Conservation (phyloP, 805 yeast species). For the Suhomyces canberraensis region DNA sequence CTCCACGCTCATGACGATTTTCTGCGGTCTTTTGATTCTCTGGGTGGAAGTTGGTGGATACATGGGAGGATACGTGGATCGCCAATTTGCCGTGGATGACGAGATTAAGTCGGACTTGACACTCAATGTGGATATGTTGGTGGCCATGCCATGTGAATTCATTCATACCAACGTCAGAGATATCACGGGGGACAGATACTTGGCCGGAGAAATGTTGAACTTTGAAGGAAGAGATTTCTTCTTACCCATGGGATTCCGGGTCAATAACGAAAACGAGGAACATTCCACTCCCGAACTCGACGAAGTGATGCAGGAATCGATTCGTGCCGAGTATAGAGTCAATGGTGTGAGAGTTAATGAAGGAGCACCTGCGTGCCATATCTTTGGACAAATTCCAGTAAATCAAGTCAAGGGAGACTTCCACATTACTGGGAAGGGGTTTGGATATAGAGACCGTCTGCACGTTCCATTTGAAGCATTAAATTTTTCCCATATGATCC, state of each 20-base stretch:
- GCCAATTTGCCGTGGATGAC: constrained; percentile 72
- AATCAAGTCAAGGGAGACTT: constrained; percentile 84
- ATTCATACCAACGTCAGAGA: constrained; percentile 77
- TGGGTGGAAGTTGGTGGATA: constrained; percentile 86
- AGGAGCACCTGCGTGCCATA: constrained; percentile 78
- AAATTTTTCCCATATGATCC: constrained; percentile 80
- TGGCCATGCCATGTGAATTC: constrained; percentile 79
- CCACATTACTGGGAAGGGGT: constrained; percentile 76
- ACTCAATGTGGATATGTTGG: constrained; percentile 75
- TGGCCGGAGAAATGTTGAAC: constrained; percentile 74
- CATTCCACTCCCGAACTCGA: constrained; percentile 64
- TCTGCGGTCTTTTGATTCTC: constrained; percentile 60
- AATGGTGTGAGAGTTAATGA: constrained; percentile 42
- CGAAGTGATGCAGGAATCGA: constrained; percentile 59
- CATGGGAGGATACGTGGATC: constrained; percentile 77
- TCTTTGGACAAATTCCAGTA: constrained; percentile 79
- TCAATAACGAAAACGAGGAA: constrained; percentile 44
- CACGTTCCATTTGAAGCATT: constrained; percentile 47
- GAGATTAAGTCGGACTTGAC: constrained; percentile 53
- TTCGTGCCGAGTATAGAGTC: constrained; percentile 59
- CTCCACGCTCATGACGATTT: constrained; percentile 61
- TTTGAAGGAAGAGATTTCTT: constrained; percentile 62
- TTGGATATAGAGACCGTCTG: constrained; percentile 53
- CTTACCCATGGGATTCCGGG: constrained; percentile 47
- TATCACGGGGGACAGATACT: constrained; percentile 66